These are phyloP conservation scores for Dendrocalamus sinicus DNA, from an alignment of 176 grass and related monocot genomes.

Conservation along the genomic window DNA sequence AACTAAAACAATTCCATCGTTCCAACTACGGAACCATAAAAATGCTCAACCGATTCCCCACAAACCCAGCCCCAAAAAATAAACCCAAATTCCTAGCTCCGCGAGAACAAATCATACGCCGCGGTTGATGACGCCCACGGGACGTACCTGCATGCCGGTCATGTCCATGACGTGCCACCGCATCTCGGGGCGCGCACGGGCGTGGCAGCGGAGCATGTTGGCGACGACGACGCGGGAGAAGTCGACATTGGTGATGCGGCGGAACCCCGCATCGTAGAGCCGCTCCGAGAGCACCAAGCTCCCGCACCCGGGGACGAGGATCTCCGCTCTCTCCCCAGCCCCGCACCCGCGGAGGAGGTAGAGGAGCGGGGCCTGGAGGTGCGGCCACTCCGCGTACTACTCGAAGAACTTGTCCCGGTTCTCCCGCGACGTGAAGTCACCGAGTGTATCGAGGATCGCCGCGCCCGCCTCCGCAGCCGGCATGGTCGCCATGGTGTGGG, in stretches of 20 bases:
- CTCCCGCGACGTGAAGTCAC: constrained; percentile 93
- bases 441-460: constrained; percentile 67
- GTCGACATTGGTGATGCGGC: constrained; percentile 82
- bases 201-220: constrained; percentile 84
- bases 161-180: constrained; percentile 98
- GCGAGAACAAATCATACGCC: background rate
- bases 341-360: constrained; percentile 48
- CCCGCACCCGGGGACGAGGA: constrained; percentile 88
- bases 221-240: constrained; percentile 87
- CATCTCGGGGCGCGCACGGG: constrained; percentile 84
- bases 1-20: background rate
- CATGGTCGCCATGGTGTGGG: constrained; percentile 49
- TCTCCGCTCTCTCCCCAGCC: constrained; percentile 41
- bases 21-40: background rate
- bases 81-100: constrained; percentile 20
- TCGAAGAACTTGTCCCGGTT: constrained; percentile 99
- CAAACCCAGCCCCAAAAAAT: background rate
- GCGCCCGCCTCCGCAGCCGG: constrained; percentile 6
- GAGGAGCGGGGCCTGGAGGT: constrained; percentile 63
- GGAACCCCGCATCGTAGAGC: constrained; percentile 85
- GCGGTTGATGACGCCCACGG: background rate
- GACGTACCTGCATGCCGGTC: constrained; percentile 74
- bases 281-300: constrained; percentile 79
- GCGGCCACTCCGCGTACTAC: constrained; percentile 94
- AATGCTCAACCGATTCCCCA: background rate